Percentiles rank a stretch among this genome's conserved stretches.
Conservation (phyloP, 345 rosid genomes). For the Isatis tinctoria region DNA sequence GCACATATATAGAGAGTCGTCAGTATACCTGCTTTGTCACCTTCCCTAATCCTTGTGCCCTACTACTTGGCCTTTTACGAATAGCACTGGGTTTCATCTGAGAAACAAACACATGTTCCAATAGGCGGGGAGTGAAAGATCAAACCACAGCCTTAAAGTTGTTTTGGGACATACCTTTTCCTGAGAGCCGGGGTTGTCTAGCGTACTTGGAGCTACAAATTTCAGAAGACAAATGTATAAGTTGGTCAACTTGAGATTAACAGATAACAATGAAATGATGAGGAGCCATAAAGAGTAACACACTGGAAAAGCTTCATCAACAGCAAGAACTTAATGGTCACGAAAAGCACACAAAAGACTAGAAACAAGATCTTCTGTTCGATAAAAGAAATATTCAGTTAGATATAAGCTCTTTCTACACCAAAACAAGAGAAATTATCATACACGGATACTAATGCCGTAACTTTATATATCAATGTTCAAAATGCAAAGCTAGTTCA, state of each 20-base stretch:
- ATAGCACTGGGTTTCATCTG: constrained; percentile 46
- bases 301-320: background rate
- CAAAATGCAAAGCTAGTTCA: background rate
- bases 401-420: background rate
- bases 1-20: constrained; percentile 1
- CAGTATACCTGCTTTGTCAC: constrained; percentile 42
- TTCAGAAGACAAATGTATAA: constrained; percentile 6
- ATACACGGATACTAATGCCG: background rate
- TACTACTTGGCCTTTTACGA: constrained; percentile 48
- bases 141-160: constrained; percentile 1
- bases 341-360: background rate
- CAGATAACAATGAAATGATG: background rate
- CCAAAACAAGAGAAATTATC: background rate
- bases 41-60: constrained; percentile 41
- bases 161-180: constrained; percentile 47
- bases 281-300: background rate
- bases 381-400: background rate
- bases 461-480: background rate
- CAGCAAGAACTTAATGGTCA: background rate
- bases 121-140: constrained; percentile 9
- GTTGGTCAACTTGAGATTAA: background rate
- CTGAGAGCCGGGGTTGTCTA: constrained; percentile 35
- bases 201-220: constrained; percentile 47
- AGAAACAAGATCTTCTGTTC: background rate
- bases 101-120: constrained; percentile 18